Evolutionary conservation across 1,139 yeast genomes (phyloP).

Genomic region (Saccharomyces hybrid): DNA sequence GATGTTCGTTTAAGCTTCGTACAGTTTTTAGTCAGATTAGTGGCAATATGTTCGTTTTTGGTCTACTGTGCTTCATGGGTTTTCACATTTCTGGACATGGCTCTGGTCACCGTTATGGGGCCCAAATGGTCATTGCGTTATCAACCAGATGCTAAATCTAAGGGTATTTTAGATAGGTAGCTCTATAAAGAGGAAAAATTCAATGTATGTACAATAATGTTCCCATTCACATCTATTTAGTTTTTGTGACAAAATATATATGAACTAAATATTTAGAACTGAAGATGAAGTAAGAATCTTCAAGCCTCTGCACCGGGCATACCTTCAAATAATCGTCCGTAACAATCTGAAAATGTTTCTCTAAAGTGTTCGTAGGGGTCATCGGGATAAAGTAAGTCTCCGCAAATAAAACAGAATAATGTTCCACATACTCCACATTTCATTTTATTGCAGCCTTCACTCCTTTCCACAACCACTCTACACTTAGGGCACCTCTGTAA

Average conservation of each 20-base stretch:
- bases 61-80: slow-evolving; percentile 34
- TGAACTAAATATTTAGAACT: not conserved
- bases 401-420: slow-evolving; percentile 54
- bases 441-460: slow-evolving; percentile 67
- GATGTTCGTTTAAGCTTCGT: slow-evolving; percentile 71
- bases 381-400: slow-evolving; percentile 33
- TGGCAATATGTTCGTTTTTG: slow-evolving; percentile 48
- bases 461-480: slow-evolving; percentile 44
- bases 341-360: slow-evolving; percentile 40
- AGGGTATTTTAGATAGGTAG: slow-evolving; percentile 17
- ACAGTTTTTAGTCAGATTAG: slow-evolving; percentile 68
- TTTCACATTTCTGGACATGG: slow-evolving; percentile 27
- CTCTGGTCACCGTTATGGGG: slow-evolving; percentile 30
- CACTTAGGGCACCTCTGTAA: slow-evolving; percentile 52
- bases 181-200: not conserved
- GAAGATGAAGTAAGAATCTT: not conserved
- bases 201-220: not conserved
- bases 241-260: not conserved
- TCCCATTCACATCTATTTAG: not conserved
- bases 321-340: slow-evolving; percentile 49
- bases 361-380: slow-evolving; percentile 53
- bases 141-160: slow-evolving; percentile 22
- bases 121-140: slow-evolving; percentile 32
- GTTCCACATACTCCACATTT: slow-evolving; percentile 46
- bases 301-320: slow-evolving; percentile 35